These are phyloP conservation scores for Stephania cephalantha DNA, from an alignment of 164 flowering plant species.

Conservation along the genomic window DNA sequence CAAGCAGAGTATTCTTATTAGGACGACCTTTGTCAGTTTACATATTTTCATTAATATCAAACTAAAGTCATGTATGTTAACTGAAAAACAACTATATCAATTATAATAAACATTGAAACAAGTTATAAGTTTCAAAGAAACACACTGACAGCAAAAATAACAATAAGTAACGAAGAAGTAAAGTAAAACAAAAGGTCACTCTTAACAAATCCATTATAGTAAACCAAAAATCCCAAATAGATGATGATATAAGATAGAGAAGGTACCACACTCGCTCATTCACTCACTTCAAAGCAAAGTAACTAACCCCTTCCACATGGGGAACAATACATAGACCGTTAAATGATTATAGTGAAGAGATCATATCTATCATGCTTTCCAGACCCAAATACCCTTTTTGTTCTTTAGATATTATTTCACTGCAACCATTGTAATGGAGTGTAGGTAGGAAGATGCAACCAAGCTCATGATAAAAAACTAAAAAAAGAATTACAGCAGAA, in stretches of 20 bases:
- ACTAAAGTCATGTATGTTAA: no score
- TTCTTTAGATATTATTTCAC: neutral
- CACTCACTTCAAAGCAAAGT: neutral
- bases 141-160: no score
- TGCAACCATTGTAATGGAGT: neutral
- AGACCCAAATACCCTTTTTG: neutral
- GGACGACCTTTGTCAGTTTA: no score
- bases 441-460: neutral
- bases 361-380: neutral
- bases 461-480: slow-evolving; percentile 1
- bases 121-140: no score
- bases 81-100: no score
- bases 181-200: neutral
- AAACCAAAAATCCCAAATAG: neutral
- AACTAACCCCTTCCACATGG: neutral
- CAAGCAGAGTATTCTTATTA: no score
- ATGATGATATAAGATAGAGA: no score
- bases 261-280: neutral
- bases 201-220: neutral
- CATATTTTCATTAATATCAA: no score
- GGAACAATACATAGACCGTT: neutral
- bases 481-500: neutral
- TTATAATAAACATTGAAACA: no score
- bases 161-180: no score
- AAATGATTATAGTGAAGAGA: neutral